These are phyloP conservation scores for Starmerella stellata DNA, from an alignment of 805 yeast genomes.

Conservation along the genomic window DNA sequence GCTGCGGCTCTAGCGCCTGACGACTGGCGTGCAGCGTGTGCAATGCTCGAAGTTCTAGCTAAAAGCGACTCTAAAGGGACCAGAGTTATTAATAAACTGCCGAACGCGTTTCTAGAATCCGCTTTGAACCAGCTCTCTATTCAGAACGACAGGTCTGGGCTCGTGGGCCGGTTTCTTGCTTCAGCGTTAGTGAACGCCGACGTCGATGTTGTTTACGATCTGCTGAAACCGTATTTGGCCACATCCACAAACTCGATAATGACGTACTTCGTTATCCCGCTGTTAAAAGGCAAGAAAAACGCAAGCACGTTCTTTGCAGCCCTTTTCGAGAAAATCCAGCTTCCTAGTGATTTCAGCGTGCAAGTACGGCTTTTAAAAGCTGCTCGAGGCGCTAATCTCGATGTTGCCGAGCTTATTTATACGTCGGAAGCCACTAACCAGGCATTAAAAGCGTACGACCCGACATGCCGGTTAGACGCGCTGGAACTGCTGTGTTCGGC, in stretches of 20 bases:
- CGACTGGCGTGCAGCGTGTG: slow-evolving; percentile 6
- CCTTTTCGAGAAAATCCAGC: not conserved
- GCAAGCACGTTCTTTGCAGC: slow-evolving; percentile 1
- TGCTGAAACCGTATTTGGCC: not conserved
- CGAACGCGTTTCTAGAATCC: slow-evolving; percentile 1
- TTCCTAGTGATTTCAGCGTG: slow-evolving; percentile 1
- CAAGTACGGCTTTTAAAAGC: slow-evolving; percentile 11
- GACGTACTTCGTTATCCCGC: slow-evolving; percentile 11
- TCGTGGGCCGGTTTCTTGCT: slow-evolving; percentile 10
- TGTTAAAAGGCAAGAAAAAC: slow-evolving; percentile 6
- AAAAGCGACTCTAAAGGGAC: not conserved
- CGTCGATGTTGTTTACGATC: slow-evolving; percentile 5
- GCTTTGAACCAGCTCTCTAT: slow-evolving; percentile 2
- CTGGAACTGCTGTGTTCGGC: slow-evolving; percentile 24
- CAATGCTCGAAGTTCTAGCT: slow-evolving; percentile 8
- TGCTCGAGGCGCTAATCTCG: slow-evolving; percentile 9
- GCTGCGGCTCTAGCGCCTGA: slow-evolving; percentile 1
- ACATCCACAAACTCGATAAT: slow-evolving; percentile 1
- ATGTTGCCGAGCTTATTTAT: slow-evolving; percentile 6
- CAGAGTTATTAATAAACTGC: not conserved
- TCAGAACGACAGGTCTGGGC: slow-evolving; percentile 4
- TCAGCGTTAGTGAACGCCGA: slow-evolving; percentile 2
- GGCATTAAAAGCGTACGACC: slow-evolving; percentile 1
- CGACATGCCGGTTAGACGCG: slow-evolving; percentile 7
- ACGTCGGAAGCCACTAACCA: slow-evolving; percentile 1